Evolutionary conservation across 345 rosid genomes (phyloP).

Genomic region (Eucalyptus regnans): DNA sequence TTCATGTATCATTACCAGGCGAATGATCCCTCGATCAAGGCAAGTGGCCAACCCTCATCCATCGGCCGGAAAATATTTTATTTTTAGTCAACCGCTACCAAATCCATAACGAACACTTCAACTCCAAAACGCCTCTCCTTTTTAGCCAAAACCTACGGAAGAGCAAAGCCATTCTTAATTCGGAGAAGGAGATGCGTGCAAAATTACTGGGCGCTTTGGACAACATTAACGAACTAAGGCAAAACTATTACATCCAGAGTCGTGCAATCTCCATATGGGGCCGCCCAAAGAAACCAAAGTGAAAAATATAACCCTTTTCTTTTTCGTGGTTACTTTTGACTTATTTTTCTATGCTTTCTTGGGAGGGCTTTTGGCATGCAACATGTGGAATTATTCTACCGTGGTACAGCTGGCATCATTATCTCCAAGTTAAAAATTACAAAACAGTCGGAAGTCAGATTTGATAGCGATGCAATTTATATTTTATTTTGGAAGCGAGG

Average conservation of each 20-base stretch:
- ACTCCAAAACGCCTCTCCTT: neutral
- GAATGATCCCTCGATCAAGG: neutral
- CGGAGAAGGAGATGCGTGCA: neutral
- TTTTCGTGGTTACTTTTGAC: neutral
- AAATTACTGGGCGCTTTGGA: neutral
- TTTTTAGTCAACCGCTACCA: neutral
- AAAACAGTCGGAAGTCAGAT: neutral
- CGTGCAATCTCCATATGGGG: neutral
- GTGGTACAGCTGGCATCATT: neutral
- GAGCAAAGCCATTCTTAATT: neutral
- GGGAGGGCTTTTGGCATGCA: neutral
- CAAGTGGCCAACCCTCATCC: constrained; percentile 10
- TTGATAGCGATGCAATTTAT: neutral
- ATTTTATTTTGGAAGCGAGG: neutral
- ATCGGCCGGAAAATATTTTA: neutral
- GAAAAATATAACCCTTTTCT: neutral
- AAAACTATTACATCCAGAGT: neutral
- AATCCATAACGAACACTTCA: neutral
- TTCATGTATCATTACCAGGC: neutral
- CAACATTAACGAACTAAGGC: neutral
- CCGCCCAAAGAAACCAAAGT: neutral
- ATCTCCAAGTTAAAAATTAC: neutral
- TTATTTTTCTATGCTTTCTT: neutral
- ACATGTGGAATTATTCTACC: neutral
- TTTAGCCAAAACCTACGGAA: neutral